Percentiles rank a stretch among this genome's conserved stretches.
Conservation (phyloP, 495 filamentous ascomycete genomes). For the Xylaria intraflava region DNA sequence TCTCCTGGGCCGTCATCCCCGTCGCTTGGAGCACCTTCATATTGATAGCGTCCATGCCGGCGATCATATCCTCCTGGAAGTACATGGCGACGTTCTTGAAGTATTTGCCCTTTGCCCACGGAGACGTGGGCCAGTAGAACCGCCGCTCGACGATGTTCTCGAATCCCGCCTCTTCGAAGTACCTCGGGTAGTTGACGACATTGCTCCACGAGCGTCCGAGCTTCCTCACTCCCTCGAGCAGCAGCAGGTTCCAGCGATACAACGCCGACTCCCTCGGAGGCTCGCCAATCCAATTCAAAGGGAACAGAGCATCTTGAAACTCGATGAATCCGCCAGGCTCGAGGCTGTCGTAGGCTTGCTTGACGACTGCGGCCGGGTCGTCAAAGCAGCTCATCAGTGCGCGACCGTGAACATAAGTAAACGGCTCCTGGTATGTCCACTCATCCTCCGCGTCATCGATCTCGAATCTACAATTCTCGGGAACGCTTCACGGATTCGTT, state of each 20-base stretch:
- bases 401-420: constrained; percentile 50
- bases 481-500: constrained; percentile 23
- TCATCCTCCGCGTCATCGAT: constrained; percentile 50
- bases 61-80: constrained; percentile 23
- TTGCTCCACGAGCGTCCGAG: constrained; percentile 28
- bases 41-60: constrained; percentile 23
- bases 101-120: constrained; percentile 27
- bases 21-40: constrained; percentile 22
- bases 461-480: constrained; percentile 48
- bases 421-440: constrained; percentile 45
- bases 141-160: constrained; percentile 20
- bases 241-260: constrained; percentile 30
- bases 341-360: constrained; percentile 38
- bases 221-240: constrained; percentile 25
- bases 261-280: constrained; percentile 21
- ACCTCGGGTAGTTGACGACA: constrained; percentile 18
- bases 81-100: constrained; percentile 26
- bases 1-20: constrained; percentile 20
- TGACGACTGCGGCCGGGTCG: constrained; percentile 42
- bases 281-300: constrained; percentile 27
- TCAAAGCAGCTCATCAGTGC: constrained; percentile 44
- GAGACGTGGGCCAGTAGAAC: constrained; percentile 29
- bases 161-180: constrained; percentile 26
- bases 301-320: constrained; percentile 38
- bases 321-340: constrained; percentile 48